Evolutionary conservation across 2,329 filamentous ascomycete species (phyloP).

Genomic region (Aureobasidium lini): DNA sequence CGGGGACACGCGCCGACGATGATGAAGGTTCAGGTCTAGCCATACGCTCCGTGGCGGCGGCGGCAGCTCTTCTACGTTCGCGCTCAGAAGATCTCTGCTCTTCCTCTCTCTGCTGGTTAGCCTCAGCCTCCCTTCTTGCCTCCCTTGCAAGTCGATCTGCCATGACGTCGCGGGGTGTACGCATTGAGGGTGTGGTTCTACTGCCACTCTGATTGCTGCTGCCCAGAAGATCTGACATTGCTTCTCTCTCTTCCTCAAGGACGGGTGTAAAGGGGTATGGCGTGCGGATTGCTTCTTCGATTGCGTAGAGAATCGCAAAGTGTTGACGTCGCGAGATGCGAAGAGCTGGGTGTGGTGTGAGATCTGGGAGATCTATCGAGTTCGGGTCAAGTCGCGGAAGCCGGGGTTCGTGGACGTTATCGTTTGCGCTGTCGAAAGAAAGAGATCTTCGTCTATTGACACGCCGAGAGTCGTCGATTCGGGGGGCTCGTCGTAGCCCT

Average conservation of each 20-base stretch:
- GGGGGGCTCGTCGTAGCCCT: conserved; percentile 48
- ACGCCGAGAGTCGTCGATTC: conserved; percentile 38
- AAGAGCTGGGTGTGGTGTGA: conserved; percentile 46
- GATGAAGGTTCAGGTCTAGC: not conserved
- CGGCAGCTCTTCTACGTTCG: conserved; percentile 22
- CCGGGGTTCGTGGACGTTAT: conserved; percentile 13
- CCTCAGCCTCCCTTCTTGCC: conserved; percentile 56
- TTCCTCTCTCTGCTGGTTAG: conserved; percentile 23
- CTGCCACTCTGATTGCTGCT: conserved; percentile 52
- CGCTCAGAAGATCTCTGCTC: conserved; percentile 36
- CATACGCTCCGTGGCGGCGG: not conserved
- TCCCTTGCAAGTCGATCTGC: conserved; percentile 73
- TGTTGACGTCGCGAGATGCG: conserved; percentile 78
- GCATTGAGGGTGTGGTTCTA: conserved; percentile 44
- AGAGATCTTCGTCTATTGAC: conserved; percentile 32
- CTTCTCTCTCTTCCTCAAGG: conserved; percentile 76
- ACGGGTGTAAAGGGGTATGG: conserved; percentile 80
- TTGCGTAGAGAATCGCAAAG: conserved; percentile 82
- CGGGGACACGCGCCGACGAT: not conserved
- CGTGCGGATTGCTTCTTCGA: conserved; percentile 81
- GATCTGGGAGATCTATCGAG: conserved; percentile 22
- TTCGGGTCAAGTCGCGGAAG: conserved; percentile 27
- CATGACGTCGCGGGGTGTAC: conserved; percentile 88
- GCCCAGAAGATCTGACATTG: conserved; percentile 79
- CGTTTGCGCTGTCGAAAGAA: conserved; percentile 36